phyloP scores from a whole-genome alignment of 495 filamentous ascomycete species.

The Podospora comata region DNA sequence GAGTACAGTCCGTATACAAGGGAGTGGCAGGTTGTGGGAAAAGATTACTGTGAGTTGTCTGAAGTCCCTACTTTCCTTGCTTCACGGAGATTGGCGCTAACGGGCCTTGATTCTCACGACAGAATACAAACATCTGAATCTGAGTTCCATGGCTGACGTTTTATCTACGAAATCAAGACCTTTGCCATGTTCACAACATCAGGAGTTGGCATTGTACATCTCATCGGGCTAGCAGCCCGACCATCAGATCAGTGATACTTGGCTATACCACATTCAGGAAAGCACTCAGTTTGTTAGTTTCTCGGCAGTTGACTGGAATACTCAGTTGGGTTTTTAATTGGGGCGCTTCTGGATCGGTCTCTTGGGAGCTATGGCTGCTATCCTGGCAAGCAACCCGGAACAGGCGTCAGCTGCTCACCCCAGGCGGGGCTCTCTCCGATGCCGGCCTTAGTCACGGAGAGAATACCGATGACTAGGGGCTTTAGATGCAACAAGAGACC shows the following conservation, averaged over 20 bases:
- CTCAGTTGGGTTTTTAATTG: background rate
- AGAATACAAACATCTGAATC: too few species aligned
- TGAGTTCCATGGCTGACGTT: too few species aligned
- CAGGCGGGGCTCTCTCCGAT: background rate
- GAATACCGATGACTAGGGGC: background rate
- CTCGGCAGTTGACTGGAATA: background rate
- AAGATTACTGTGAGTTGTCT: background rate
- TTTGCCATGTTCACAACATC: too few species aligned
- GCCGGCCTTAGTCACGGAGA: background rate
- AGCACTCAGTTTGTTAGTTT: background rate
- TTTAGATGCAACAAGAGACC: background rate
- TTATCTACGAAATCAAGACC: too few species aligned
- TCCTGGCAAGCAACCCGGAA: too few species aligned
- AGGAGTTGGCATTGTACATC: background rate
- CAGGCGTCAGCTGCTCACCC: too few species aligned
- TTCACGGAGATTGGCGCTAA: too few species aligned
- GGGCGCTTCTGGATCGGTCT: background rate
- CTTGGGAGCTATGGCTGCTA: background rate
- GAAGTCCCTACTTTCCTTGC: too few species aligned
- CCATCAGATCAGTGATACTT: background rate
- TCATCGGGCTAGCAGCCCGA: too few species aligned
- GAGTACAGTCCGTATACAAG: constrained; percentile 40
- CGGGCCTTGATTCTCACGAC: too few species aligned
- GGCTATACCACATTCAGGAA: background rate
- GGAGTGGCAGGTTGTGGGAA: constrained; percentile 29